Evolutionary conservation across 2,329 filamentous ascomycete genomes (phyloP), one percentile per base, ranked within the genome.

Genomic region (Aspergillus arachidicola): DNA sequence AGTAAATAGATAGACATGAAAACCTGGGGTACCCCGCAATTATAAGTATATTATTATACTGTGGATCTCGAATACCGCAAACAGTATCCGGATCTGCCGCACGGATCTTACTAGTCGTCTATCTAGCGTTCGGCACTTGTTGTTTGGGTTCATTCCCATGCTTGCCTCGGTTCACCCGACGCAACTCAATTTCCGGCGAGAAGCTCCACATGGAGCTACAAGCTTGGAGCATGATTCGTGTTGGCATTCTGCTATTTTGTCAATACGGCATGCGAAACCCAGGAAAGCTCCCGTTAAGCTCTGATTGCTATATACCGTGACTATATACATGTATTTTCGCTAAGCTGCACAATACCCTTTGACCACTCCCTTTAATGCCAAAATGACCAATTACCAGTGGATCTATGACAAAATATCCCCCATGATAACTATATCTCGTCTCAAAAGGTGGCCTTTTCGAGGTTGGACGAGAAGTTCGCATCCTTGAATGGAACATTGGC

Each of bases 401-500:
- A 23, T 23, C 23, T 0, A 23, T 23, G 0, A 23, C 23, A 23
- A 3, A 23, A 23, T 23, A 23, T 23, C 23, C 23, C 2, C 23
- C 23, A 23, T 23, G 23, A 0, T 23, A 23, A 23, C 23, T 23
- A 23, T n/a, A 28, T 3, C 6, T 1, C 28, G 48, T n/a, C 3
- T 53, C 28, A 56, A 59, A 76, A 80, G 5, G 72, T 76, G 34
- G 78, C 78, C 1, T 67, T 64, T 2, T 56, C 78, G 36, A 86
- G 67, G 66, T 85, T 84, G 3, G 57, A 76, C n/a, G 73, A 67
- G 64, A 83, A 84, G 19, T 80, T 81, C 1, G 65, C 69, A 68
- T 84, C 79, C 65, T 80, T 80, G 61, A 84, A 83, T 4, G 81
- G 81, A 51, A 83, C 81, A 61, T 77, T 84, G 4, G 79, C 83